Base-by-base conservation (phyloP, 305 asterid genomes). In the Solanum aculeatissimum region DNA sequence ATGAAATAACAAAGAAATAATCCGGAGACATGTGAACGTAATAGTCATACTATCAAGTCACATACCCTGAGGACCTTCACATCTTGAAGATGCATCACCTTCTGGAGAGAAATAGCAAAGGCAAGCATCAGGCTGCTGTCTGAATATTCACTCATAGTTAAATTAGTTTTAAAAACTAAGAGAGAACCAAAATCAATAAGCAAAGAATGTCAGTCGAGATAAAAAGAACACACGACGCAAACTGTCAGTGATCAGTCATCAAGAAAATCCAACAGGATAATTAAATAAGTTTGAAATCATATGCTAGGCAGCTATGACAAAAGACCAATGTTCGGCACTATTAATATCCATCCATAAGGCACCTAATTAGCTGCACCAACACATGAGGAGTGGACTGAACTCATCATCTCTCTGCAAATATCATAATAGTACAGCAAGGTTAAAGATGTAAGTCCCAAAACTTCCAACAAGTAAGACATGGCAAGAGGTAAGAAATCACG, bases 51-150 rank as follows among this genome's bases (percentile, higher is more conserved):
- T 86, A 68, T 49, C 82, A 57, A 84, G 35, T 81, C 79, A 88
- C 90, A 87, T 90, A 91, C 92, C 92, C 90, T 87, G 88, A 57
- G 87, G 86, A 90, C 86, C 90, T 88, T 88, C 92, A 91, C 69
- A 87, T 85, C 60, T 87, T 89, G 88, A 89, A 89, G 85, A 77
- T 71, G 84, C 75, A 87, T 88, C 88, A 87, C 87, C 95, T 84
- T 89, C 86, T 86, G 85, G 80, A 82, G 85, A 89, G 91, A 85
- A 82, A 83, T 69, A 89, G 89, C 69, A 84, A 89, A 88, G 87
- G 89, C 89, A 85, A 87, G 92, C 88, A 90, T 87, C 91, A 86
- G 84, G 90, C 91, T 84, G 86, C 89, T 90, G 87, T 85, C 90
- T 83, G 89, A 85, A 82, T 74, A 54, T 87, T 70, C 66, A 84